Conservation (phyloP, 768 basidiomycete species). For the Trametes villosa region DNA sequence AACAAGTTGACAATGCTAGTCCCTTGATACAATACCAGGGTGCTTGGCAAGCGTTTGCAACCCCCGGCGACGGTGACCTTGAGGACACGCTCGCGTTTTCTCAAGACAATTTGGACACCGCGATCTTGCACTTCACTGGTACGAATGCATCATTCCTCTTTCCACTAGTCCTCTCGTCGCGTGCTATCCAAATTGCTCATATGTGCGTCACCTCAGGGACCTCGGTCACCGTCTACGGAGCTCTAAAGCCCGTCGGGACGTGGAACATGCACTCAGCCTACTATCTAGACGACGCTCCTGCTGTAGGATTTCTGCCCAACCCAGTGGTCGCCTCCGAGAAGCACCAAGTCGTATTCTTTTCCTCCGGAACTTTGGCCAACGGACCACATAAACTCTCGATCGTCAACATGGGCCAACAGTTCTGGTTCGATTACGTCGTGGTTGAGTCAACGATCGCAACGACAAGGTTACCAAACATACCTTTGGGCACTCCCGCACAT, state of each 20-base stretch:
- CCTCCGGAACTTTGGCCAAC: not conserved
- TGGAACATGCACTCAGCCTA: constrained; percentile 7
- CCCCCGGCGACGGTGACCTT: not conserved
- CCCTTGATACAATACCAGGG: not conserved
- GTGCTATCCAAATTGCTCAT: not conserved
- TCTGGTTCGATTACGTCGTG: constrained; percentile 9
- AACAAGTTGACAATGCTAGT: not conserved
- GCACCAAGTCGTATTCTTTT: constrained; percentile 1
- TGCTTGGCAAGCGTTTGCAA: not conserved
- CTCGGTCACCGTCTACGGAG: constrained; percentile 6
- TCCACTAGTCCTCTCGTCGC: no score
- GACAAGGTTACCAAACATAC: not conserved
- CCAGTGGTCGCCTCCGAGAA: not conserved
- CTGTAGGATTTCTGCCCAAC: not conserved
- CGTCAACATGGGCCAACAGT: constrained; percentile 9
- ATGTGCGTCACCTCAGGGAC: not conserved
- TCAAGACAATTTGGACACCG: not conserved
- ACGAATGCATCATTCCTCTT: not conserved
- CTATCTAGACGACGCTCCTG: not conserved
- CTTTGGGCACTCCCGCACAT: not conserved
- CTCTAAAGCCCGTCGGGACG: not conserved
- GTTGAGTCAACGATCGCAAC: not conserved
- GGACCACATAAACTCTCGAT: not conserved
- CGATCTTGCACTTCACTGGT: not conserved
- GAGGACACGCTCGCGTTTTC: not conserved